A percentile compares a stretch with the other conserved stretches of the same genome.
phyloP scores from a whole-genome alignment of 2,329 filamentous ascomycete species.

The Colletotrichum sp. region DNA sequence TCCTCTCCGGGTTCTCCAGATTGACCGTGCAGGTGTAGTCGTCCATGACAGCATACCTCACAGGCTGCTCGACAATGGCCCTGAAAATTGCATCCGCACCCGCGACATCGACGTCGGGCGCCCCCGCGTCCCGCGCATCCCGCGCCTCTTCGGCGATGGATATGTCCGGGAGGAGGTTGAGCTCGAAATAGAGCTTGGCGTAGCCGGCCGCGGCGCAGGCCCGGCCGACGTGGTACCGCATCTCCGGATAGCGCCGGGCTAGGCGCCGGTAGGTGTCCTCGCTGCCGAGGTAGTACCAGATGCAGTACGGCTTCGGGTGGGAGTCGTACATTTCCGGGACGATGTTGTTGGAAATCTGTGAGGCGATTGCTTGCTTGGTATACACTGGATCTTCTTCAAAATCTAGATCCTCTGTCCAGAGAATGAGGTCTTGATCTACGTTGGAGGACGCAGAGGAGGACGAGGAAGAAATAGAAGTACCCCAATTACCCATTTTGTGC shows the following conservation, averaged over 20 bases:
- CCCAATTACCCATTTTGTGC: background rate
- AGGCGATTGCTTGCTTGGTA: background rate
- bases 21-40: slow-evolving; percentile 32
- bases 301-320: slow-evolving; percentile 38
- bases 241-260: slow-evolving; percentile 32
- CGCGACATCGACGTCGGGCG: background rate
- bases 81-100: slow-evolving; percentile 28
- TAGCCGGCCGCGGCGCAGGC: slow-evolving; percentile 45
- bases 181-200: slow-evolving; percentile 35
- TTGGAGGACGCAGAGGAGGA: background rate
- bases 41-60: slow-evolving; percentile 38
- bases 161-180: slow-evolving; percentile 37
- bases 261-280: slow-evolving; percentile 41
- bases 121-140: slow-evolving; percentile 19
- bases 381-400: background rate
- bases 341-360: background rate
- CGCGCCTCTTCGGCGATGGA: slow-evolving; percentile 41
- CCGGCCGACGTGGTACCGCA: slow-evolving; percentile 41
- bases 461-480: background rate
- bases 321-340: slow-evolving; percentile 26
- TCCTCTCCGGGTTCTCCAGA: background rate
- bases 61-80: slow-evolving; percentile 31
- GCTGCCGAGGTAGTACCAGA: slow-evolving; percentile 40
- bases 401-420: background rate
- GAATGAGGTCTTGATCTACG: background rate